Base-by-base conservation (phyloP, 2,329 filamentous ascomycete genomes). In the Fusarium succisae region DNA sequence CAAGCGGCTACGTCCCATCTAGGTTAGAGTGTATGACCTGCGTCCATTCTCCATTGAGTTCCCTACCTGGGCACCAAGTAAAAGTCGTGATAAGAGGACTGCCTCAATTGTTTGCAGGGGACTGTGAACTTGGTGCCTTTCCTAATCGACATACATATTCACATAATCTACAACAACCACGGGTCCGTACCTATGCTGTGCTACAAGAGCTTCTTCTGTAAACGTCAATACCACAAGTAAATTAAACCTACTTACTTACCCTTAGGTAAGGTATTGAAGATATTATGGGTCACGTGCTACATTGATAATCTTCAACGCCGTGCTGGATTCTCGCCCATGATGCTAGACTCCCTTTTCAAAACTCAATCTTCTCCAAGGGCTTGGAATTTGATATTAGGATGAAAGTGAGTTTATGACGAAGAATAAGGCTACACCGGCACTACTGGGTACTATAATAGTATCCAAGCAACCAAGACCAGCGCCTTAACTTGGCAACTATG, bases 21-120 rank as follows among this genome's bases (percentile, higher is more conserved):
- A n/a, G 69, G 59, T 63, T 76, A 77, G 73, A 66, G 63, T 38
- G 56, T 35, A 56, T 69, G 62, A 66, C 63, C 26, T 76, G 69
- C 69, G 75, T 69, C 48, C 50, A 62, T 41, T 51, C 39, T 63
- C 20, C 35, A 48, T 18, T 60, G 53, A 57, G 64, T 69, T 71
- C 32, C 48, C 64, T 69, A 32, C 48, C 43, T 68, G 37, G 45
- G 18, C 37, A 44, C 38, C 45, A 44, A 60, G 56, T n/a, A 41
- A 55, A 35, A 44, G 50, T 63, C 30, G 37, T 55, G 26, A 69
- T 24, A 62, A 53, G 32, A 55, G n/a, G 38, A 58, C 56, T 63
- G 43, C 54, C 43, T 60, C 22, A 45, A 37, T 37, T 54, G 51
- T 74, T 70, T 68, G 59, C 60, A 68, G 63, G 45, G 50, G 22